These are phyloP conservation scores for Penicillium nordicum DNA, from an alignment of 2,329 filamentous ascomycete species.

Conservation along the genomic window DNA sequence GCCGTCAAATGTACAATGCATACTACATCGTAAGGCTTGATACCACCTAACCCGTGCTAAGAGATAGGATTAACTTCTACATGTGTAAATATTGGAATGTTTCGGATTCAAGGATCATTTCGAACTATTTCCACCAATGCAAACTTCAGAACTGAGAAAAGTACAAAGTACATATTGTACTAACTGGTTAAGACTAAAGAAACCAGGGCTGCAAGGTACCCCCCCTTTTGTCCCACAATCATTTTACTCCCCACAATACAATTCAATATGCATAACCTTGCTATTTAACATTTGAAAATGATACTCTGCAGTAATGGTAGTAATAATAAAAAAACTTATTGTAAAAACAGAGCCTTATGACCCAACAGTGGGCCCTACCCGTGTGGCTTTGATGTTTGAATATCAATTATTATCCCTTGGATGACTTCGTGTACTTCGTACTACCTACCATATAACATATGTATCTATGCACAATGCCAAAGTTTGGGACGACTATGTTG, in stretches of 20 bases:
- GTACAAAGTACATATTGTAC: background rate
- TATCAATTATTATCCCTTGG: background rate
- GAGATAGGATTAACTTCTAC: background rate
- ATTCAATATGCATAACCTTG: background rate
- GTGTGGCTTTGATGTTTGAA: background rate
- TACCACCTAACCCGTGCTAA: background rate
- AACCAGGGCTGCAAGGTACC: background rate
- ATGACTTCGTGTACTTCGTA: too few relatives aligned
- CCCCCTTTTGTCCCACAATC: background rate
- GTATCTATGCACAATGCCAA: background rate
- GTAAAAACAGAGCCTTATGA: background rate
- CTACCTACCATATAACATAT: background rate
- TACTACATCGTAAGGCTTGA: background rate
- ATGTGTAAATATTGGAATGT: background rate
- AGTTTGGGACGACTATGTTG: background rate
- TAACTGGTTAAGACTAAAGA: background rate
- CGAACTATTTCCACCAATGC: background rate
- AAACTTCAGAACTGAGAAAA: background rate
- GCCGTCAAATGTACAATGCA: background rate
- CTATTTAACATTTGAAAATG: background rate
- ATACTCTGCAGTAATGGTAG: background rate
- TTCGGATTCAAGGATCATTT: background rate
- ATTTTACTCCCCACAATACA: constrained; percentile 5
- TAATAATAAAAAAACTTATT: background rate
- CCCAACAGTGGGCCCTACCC: background rate